Evolutionary conservation across 192 early-diverging fungal species (phyloP).

Genomic region (Entrophospora sp.): DNA sequence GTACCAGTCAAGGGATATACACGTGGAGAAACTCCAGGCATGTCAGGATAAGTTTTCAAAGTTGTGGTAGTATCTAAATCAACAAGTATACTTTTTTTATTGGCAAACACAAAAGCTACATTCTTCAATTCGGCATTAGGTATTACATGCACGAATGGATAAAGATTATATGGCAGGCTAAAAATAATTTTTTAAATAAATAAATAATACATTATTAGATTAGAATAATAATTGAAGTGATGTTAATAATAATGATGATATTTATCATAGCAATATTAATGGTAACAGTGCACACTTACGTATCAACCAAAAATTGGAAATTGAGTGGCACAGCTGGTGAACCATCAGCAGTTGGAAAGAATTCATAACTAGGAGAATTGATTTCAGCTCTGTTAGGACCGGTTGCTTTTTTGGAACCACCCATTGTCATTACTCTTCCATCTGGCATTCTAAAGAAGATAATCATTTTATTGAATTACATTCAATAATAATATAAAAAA

Average conservation of each 20-base stretch:
- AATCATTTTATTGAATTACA: too few species aligned
- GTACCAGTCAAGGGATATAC: constrained; percentile 51
- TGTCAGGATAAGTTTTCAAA: constrained; percentile 32
- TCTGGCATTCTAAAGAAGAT: constrained; percentile 25
- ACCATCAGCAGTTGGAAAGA: constrained; percentile 14
- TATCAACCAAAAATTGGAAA: constrained; percentile 39
- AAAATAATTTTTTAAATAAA: too few species aligned
- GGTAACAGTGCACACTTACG: too few species aligned
- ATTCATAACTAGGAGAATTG: constrained; percentile 40
- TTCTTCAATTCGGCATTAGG: constrained; percentile 29
- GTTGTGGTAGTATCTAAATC: constrained; percentile 33
- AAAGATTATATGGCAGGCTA: constrained; percentile 41
- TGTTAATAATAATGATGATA: too few species aligned
- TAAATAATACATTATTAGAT: too few species aligned
- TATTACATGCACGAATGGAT: constrained; percentile 38
- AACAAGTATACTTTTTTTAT: constrained; percentile 40
- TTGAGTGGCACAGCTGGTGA: constrained; percentile 19
- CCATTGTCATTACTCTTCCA: constrained; percentile 43
- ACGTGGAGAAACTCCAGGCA: constrained; percentile 35
- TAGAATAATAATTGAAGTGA: too few species aligned
- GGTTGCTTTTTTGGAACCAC: constrained; percentile 38
- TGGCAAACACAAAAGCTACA: constrained; percentile 41
- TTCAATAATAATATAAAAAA: too few species aligned
- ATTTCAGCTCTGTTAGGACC: constrained; percentile 33
- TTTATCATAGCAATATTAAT: too few species aligned